Conservation (phyloP, 129 eudicot species). For the Calendula officinalis region DNA sequence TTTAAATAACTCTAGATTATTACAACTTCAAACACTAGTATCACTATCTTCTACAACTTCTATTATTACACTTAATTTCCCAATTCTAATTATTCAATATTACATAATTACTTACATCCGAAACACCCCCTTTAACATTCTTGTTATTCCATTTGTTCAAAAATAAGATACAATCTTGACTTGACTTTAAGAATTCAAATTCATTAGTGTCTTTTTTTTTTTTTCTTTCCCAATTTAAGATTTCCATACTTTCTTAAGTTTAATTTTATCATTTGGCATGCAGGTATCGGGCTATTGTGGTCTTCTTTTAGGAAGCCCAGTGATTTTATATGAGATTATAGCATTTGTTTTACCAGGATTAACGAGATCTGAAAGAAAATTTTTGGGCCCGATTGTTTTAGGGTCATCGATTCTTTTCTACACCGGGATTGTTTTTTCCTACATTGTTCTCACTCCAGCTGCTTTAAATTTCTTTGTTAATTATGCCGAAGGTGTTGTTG, state of each 20-base stretch:
- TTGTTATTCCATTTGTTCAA: background rate
- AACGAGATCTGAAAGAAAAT: constrained; percentile 78
- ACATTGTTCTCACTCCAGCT: constrained; percentile 89
- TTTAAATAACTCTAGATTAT: too few relatives aligned
- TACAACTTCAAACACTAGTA: background rate
- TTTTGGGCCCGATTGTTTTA: constrained; percentile 80
- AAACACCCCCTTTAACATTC: background rate
- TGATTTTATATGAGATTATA: constrained; percentile 92
- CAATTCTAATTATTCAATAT: background rate
- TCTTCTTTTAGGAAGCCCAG: constrained; percentile 87
- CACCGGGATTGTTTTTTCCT: constrained; percentile 72
- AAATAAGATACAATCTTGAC: background rate
- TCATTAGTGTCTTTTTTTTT: background rate
- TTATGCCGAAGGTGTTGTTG: constrained; percentile 97
- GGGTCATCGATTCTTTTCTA: constrained; percentile 95
- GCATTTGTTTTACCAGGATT: constrained; percentile 93
- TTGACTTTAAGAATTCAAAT: background rate
- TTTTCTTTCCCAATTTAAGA: background rate
- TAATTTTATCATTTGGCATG: constrained; percentile 1
- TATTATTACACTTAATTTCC: background rate
- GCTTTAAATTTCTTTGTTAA: constrained; percentile 89
- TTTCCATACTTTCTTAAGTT: background rate
- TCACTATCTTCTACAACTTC: background rate
- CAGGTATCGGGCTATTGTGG: constrained; percentile 99
- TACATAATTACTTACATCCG: background rate